These are phyloP conservation scores for Pelagomonas calceolata DNA, from an alignment of 108 stramenopile species.

Conservation along the genomic window DNA sequence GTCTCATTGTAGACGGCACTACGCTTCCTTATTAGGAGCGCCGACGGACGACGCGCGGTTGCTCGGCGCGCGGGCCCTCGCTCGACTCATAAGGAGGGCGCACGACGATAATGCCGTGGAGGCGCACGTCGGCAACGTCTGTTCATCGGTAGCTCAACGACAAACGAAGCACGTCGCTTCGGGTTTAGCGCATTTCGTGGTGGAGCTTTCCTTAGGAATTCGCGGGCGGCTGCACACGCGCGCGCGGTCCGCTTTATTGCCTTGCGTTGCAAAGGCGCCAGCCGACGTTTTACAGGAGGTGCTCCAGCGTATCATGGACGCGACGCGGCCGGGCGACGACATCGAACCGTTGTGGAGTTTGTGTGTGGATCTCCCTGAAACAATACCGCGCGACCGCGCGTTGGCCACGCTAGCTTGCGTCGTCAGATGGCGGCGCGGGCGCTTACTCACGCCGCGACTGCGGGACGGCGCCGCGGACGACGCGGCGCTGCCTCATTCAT, in stretches of 20 bases:
- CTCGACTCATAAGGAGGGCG: background rate
- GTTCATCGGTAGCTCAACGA: no score
- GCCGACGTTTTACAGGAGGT: background rate
- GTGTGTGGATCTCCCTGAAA: background rate
- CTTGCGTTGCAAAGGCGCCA: no score
- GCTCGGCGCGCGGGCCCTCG: background rate
- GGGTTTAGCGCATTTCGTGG: background rate
- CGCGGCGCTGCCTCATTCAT: no score
- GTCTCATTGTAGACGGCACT: background rate
- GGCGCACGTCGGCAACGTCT: background rate
- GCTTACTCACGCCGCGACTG: no score
- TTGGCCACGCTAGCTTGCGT: no score
- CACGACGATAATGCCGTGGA: background rate
- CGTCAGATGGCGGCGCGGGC: no score
- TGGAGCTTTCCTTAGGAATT: background rate
- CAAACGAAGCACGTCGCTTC: background rate
- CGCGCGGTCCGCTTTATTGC: background rate
- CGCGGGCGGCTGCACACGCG: background rate
- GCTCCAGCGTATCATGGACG: background rate
- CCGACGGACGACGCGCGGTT: background rate
- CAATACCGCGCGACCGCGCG: no score
- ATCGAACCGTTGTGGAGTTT: background rate
- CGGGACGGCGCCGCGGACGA: no score
- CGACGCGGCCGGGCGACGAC: background rate
- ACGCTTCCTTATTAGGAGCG: background rate